Evolutionary conservation across 2,329 filamentous ascomycete genomes (phyloP).

Genomic region (Talaromyces funiculosus): DNA sequence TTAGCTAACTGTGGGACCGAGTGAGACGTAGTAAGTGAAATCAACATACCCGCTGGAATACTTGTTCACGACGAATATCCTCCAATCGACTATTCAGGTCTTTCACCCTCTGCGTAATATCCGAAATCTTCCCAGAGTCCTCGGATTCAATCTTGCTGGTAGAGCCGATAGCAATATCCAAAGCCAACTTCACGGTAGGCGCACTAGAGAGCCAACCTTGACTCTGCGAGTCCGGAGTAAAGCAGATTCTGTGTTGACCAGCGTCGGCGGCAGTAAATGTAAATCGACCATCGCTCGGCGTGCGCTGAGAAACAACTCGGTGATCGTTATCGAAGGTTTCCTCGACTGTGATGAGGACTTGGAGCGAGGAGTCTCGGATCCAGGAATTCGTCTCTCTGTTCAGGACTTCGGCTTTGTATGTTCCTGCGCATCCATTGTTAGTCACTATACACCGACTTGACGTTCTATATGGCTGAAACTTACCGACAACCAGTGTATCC

Average conservation of each 20-base stretch:
- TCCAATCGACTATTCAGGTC: slow-evolving; percentile 81
- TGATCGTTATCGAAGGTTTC: slow-evolving; percentile 98
- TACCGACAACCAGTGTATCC: slow-evolving; percentile 89
- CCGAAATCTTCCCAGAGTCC: slow-evolving; percentile 88
- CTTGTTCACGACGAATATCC: slow-evolving; percentile 88
- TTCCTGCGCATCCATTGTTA: slow-evolving; percentile 45
- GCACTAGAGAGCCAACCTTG: slow-evolving; percentile 66
- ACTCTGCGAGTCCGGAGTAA: slow-evolving; percentile 71
- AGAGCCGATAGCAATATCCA: slow-evolving; percentile 92
- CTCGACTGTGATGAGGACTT: slow-evolving; percentile 87
- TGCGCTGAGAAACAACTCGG: slow-evolving; percentile 84
- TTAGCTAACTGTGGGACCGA: neutral
- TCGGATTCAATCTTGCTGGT: slow-evolving; percentile 88
- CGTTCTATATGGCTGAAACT: slow-evolving; percentile 19
- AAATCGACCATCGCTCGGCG: slow-evolving; percentile 71
- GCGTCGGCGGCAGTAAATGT: slow-evolving; percentile 91
- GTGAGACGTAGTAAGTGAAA: neutral
- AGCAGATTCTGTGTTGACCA: slow-evolving; percentile 95
- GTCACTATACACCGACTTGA: neutral
- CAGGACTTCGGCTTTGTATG: slow-evolving; percentile 82
- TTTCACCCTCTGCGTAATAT: slow-evolving; percentile 80
- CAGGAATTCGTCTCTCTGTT: slow-evolving; percentile 65
- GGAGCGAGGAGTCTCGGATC: slow-evolving; percentile 66
- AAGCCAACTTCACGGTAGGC: slow-evolving; percentile 68
- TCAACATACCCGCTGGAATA: slow-evolving; percentile 76